Percentiles rank a stretch among this genome's conserved stretches.
Evolutionary conservation across 169 alveolate genomes (phyloP).

Genomic region (Cryptosporidium parvum): DNA sequence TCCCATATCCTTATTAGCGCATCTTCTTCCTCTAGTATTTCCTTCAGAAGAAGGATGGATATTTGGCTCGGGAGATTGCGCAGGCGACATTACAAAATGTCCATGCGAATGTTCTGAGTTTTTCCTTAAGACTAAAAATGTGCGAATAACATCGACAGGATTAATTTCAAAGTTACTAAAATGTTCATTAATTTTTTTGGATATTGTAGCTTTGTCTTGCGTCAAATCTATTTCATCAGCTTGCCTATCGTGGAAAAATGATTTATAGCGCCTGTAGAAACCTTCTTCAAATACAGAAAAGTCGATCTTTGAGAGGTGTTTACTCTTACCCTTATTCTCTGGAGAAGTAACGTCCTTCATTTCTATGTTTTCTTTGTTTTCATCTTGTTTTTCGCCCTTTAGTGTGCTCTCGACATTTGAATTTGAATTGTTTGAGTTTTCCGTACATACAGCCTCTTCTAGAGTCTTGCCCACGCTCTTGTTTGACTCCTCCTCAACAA

Average conservation of each 20-base stretch:
- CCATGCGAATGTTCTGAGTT: constrained; percentile 70
- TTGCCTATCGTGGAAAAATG: constrained; percentile 51
- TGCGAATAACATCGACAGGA: constrained; percentile 72
- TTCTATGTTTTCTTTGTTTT: constrained; percentile 6
- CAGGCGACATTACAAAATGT: constrained; percentile 51
- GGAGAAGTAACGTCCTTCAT: neutral
- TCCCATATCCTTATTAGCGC: constrained; percentile 28
- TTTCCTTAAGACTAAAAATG: constrained; percentile 61
- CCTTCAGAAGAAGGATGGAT: constrained; percentile 24
- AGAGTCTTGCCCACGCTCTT: neutral
- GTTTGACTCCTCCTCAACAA: neutral
- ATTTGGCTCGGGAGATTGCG: constrained; percentile 73
- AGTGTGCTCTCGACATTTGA: neutral
- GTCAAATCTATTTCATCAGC: constrained; percentile 35
- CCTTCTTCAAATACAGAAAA: constrained; percentile 63
- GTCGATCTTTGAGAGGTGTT: constrained; percentile 37
- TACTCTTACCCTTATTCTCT: neutral
- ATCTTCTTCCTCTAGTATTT: constrained; percentile 36
- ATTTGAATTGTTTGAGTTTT: neutral
- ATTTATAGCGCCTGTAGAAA: constrained; percentile 53
- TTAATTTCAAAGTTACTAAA: constrained; percentile 66
- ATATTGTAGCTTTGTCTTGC: constrained; percentile 28
- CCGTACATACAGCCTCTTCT: constrained; percentile 9
- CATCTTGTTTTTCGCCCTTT: neutral
- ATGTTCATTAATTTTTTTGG: constrained; percentile 55